phyloP scores from a whole-genome alignment of 2,329 filamentous ascomycete genomes.

The Pseudogymnoascus sp. region DNA sequence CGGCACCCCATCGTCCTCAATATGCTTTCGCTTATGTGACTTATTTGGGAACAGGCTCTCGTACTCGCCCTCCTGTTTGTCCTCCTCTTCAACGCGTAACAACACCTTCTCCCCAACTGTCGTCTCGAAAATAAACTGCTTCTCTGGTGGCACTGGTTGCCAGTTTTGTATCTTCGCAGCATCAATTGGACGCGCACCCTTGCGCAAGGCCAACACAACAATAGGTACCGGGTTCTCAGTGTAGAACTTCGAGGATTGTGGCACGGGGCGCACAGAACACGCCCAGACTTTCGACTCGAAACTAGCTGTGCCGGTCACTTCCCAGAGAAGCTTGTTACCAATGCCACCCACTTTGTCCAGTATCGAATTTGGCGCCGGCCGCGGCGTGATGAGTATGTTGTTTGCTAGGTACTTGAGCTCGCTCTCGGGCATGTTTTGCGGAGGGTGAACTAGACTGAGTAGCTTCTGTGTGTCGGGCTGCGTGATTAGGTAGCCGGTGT shows the following conservation, averaged over 20 bases:
- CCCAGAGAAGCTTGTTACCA: conserved; percentile 76
- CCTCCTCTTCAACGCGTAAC: conserved; percentile 70
- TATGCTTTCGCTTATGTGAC: conserved; percentile 54
- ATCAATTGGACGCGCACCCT: conserved; percentile 69
- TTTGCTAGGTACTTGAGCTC: conserved; percentile 80
- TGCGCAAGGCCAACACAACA: conserved; percentile 74
- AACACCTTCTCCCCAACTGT: conserved; percentile 81
- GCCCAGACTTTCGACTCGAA: conserved; percentile 84
- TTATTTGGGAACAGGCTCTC: conserved; percentile 57
- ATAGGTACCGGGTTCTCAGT: conserved; percentile 73
- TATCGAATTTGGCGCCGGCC: conserved; percentile 63
- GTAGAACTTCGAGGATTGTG: conserved; percentile 59
- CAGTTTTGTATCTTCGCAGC: conserved; percentile 77
- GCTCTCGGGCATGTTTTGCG: conserved; percentile 52
- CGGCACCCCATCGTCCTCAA: conserved; percentile 43
- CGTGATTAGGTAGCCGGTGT: conserved; percentile 82
- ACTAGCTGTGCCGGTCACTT: conserved; percentile 67
- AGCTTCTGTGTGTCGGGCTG: conserved; percentile 65
- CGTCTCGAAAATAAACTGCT: conserved; percentile 71
- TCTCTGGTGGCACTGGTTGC: conserved; percentile 65
- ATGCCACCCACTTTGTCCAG: conserved; percentile 82
- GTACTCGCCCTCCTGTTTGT: conserved; percentile 53
- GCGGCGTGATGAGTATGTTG: conserved; percentile 82
- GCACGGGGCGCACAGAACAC: conserved; percentile 67
- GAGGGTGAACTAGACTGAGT: conserved; percentile 60